Percentiles rank a stretch among this genome's conserved stretches.
Conservation (phyloP, 495 filamentous ascomycete species). For the Parachaetomium inaequale region DNA sequence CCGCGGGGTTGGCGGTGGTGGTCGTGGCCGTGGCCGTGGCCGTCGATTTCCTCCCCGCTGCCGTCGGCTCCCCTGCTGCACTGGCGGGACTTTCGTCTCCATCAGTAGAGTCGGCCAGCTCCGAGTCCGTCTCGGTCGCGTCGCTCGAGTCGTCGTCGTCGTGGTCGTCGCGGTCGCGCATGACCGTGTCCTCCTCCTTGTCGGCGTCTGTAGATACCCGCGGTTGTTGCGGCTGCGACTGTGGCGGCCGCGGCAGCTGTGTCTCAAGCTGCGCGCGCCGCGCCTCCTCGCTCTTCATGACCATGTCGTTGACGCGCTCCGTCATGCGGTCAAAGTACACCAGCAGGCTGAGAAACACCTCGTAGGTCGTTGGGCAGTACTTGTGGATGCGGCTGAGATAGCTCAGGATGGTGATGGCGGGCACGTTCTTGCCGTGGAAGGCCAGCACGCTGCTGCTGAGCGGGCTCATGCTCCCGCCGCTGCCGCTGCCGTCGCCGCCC, state of each 20-base stretch:
- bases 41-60: slow-evolving; percentile 25
- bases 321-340: slow-evolving; percentile 99
- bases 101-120: slow-evolving; percentile 39
- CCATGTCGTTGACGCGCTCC: slow-evolving; percentile 76
- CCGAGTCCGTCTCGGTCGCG: slow-evolving; percentile 38
- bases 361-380: slow-evolving; percentile 97
- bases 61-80: slow-evolving; percentile 5
- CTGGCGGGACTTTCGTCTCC: slow-evolving; percentile 26
- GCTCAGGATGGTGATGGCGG: slow-evolving; percentile 93
- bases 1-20: neutral
- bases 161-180: slow-evolving; percentile 35
- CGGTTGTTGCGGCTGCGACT: slow-evolving; percentile 24
- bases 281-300: slow-evolving; percentile 43
- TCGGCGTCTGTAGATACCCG: slow-evolving; percentile 8
- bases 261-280: slow-evolving; percentile 29
- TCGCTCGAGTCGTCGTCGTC: slow-evolving; percentile 20
- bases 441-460: slow-evolving; percentile 89
- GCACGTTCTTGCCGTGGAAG: slow-evolving; percentile 99
- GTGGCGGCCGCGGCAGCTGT: slow-evolving; percentile 16
- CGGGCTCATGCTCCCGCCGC: slow-evolving; percentile 62
- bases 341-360: slow-evolving; percentile 91
- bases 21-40: neutral
- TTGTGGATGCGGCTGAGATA: slow-evolving; percentile 97
- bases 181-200: slow-evolving; percentile 32
- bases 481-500: slow-evolving; percentile 57